Percentiles rank a stretch among this genome's conserved stretches.
These are phyloP conservation scores for Eucalyptus grandis DNA, from an alignment of 345 rosid genomes.

Conservation along the genomic window DNA sequence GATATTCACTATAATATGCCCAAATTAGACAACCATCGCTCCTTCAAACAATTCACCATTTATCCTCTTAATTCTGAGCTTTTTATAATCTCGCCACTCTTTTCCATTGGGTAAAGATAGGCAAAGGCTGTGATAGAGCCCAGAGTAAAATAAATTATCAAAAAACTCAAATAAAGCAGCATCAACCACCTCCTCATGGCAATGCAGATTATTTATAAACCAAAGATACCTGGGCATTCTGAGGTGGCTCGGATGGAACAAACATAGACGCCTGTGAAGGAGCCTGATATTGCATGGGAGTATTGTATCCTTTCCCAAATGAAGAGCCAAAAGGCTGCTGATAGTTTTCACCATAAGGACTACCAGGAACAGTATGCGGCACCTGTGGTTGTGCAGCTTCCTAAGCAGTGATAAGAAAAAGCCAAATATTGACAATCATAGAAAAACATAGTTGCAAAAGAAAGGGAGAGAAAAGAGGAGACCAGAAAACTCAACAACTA, in stretches of 20 bases:
- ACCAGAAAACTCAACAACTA: background rate
- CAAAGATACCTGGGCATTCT: slow-evolving; percentile 46
- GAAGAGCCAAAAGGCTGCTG: slow-evolving; percentile 37
- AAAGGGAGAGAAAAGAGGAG: background rate
- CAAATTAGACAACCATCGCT: background rate
- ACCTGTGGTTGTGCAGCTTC: slow-evolving; percentile 17
- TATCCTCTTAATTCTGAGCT: background rate
- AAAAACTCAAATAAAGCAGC: background rate
- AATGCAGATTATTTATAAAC: background rate
- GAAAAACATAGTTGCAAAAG: background rate
- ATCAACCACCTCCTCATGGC: background rate
- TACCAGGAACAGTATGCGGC: slow-evolving; percentile 33
- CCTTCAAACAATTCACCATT: background rate
- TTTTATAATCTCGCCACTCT: background rate
- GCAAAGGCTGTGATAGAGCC: background rate
- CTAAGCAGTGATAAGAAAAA: slow-evolving; percentile 8
- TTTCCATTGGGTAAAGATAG: background rate
- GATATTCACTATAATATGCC: background rate
- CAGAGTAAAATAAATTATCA: background rate
- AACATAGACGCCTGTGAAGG: slow-evolving; percentile 36
- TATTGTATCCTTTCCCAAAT: slow-evolving; percentile 20
- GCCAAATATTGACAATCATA: background rate
- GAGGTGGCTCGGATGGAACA: slow-evolving; percentile 64
- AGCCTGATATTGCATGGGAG: slow-evolving; percentile 13
- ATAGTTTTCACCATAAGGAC: slow-evolving; percentile 50